Conservation (phyloP, 345 rosid species). For the Gossypium sturtianum region DNA sequence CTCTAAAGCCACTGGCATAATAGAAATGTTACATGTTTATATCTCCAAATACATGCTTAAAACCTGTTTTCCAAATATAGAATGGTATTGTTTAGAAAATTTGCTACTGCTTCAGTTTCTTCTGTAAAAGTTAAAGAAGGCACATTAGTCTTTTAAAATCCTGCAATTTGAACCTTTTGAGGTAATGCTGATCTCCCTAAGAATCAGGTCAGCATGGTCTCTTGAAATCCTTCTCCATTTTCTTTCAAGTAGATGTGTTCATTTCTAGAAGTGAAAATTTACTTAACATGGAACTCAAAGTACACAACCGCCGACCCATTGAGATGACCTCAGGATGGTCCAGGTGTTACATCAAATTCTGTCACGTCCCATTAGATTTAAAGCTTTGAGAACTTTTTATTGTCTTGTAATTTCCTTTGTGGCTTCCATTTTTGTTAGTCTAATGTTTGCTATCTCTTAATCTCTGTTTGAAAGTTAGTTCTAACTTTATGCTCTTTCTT, state of each 20-base stretch:
- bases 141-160: not conserved
- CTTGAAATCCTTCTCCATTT: not conserved
- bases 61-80: too few relatives aligned
- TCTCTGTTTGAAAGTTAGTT: conserved; percentile 1
- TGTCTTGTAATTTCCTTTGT: not conserved
- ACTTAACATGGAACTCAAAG: not conserved
- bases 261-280: not conserved
- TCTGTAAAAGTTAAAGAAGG: not conserved
- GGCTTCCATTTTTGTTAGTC: not conserved
- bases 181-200: not conserved
- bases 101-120: not conserved
- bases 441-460: not conserved
- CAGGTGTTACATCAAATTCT: not conserved
- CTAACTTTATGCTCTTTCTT: not conserved
- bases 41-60: too few relatives aligned
- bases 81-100: too few relatives aligned
- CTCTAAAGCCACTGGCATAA: too few relatives aligned
- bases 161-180: not conserved
- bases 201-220: not conserved
- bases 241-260: not conserved
- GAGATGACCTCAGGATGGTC: not conserved
- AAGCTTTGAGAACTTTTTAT: not conserved
- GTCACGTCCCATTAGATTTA: not conserved
- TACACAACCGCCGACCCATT: not conserved
- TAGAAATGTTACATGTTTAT: too few relatives aligned